These are phyloP conservation scores for Beta corolliflora DNA, from an alignment of 179 eudicot species.

Conservation along the genomic window DNA sequence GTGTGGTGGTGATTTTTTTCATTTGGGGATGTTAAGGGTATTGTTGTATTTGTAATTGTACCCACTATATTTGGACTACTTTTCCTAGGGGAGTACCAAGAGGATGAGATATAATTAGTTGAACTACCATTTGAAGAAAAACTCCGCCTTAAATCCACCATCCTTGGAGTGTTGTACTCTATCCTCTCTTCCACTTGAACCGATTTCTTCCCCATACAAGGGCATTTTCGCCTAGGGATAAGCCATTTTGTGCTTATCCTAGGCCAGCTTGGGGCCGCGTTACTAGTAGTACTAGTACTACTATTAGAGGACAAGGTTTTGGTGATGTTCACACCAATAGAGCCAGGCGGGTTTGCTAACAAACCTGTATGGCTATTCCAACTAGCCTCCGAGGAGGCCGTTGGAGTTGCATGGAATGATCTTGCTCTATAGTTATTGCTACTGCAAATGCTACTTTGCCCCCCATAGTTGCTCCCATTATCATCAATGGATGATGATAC, in stretches of 20 bases:
- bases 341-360: constrained; percentile 55
- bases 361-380: constrained; percentile 92
- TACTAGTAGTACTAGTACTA: constrained; percentile 18
- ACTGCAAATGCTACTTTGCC: not conserved
- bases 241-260: constrained; percentile 36
- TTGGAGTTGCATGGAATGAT: constrained; percentile 73
- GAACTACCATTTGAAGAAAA: constrained; percentile 30
- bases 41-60: not conserved
- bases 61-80: constrained; percentile 27
- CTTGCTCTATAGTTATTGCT: constrained; percentile 32
- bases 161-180: constrained; percentile 33
- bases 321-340: constrained; percentile 31
- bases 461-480: constrained; percentile 33
- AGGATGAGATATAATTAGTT: constrained; percentile 10
- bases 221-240: constrained; percentile 53
- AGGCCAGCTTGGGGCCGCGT: constrained; percentile 38
- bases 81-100: constrained; percentile 35
- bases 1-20: not conserved
- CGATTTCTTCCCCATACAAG: constrained; percentile 74
- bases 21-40: constrained; percentile 12
- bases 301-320: constrained; percentile 28
- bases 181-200: constrained; percentile 55
- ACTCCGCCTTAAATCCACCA: constrained; percentile 32
- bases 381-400: constrained; percentile 86
- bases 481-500: constrained; percentile 50